A percentile compares a stretch with the other conserved stretches of the same genome.
Conservation (phyloP, 2,329 filamentous ascomycete genomes). For the Fusarium neocosmosporiellum region DNA sequence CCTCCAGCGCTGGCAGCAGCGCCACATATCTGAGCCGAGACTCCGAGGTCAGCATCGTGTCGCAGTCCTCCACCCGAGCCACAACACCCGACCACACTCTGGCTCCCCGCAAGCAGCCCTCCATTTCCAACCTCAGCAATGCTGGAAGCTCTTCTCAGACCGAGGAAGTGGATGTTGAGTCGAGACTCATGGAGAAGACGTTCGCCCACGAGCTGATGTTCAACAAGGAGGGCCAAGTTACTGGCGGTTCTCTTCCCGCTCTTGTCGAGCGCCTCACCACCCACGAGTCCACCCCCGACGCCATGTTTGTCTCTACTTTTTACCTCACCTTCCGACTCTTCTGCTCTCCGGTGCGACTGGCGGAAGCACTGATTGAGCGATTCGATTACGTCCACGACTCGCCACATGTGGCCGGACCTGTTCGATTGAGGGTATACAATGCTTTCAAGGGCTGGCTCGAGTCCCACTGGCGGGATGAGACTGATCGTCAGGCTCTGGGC, state of each 20-base stretch:
- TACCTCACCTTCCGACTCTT: constrained; percentile 97
- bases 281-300: constrained; percentile 91
- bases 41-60: constrained; percentile 83
- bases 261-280: constrained; percentile 95
- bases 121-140: constrained; percentile 75
- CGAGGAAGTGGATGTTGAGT: constrained; percentile 84
- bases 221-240: constrained; percentile 95
- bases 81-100: constrained; percentile 81
- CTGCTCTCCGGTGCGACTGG: constrained; percentile 81
- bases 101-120: constrained; percentile 68
- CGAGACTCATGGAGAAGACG: constrained; percentile 88
- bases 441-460: constrained; percentile 98
- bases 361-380: constrained; percentile 85
- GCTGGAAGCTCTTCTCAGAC: constrained; percentile 72
- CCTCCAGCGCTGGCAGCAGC: constrained; percentile 81
- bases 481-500: constrained; percentile 79
- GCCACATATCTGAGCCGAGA: constrained; percentile 84
- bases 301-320: constrained; percentile 92
- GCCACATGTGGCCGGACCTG: constrained; percentile 78
- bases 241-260: constrained; percentile 88
- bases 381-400: constrained; percentile 92
- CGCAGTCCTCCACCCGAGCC: constrained; percentile 85
- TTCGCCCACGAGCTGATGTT: constrained; percentile 91
- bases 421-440: constrained; percentile 93
- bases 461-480: constrained; percentile 89